Evolutionary conservation across 495 filamentous ascomycete genomes (phyloP).

Genomic region (Penicillium paradoxum): DNA sequence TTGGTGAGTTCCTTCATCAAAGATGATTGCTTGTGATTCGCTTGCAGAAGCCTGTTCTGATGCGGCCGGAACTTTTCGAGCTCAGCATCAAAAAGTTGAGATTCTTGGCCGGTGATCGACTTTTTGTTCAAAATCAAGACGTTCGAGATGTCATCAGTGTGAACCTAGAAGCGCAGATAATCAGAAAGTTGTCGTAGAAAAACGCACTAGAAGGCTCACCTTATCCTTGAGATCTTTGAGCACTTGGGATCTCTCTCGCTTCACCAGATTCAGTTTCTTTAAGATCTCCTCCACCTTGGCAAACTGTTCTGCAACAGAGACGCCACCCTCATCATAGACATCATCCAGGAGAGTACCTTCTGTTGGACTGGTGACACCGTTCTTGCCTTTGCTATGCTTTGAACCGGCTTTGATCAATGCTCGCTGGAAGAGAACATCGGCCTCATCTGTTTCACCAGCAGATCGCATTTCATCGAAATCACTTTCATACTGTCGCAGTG

Average conservation of each 20-base stretch:
- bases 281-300: slow-evolving; percentile 82
- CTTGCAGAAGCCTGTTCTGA: slow-evolving; percentile 84
- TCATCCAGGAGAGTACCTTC: slow-evolving; percentile 85
- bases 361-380: slow-evolving; percentile 57
- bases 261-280: slow-evolving; percentile 86
- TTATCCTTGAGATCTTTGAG: slow-evolving; percentile 97
- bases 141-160: slow-evolving; percentile 94
- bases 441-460: slow-evolving; percentile 82
- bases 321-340: slow-evolving; percentile 74
- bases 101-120: slow-evolving; percentile 76
- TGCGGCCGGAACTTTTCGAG: slow-evolving; percentile 95
- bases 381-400: slow-evolving; percentile 57
- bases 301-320: slow-evolving; percentile 86
- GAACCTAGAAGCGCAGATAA: slow-evolving; percentile 55
- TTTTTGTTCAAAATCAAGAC: slow-evolving; percentile 97
- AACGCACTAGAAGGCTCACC: slow-evolving; percentile 44
- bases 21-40: slow-evolving; percentile 87
- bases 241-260: slow-evolving; percentile 83
- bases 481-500: slow-evolving; percentile 73
- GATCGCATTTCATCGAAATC: slow-evolving; percentile 95
- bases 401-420: slow-evolving; percentile 67
- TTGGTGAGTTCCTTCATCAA: slow-evolving; percentile 93
- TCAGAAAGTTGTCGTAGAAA: not conserved
- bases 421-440: slow-evolving; percentile 81
- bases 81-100: slow-evolving; percentile 84